Evolutionary conservation across 2,329 filamentous ascomycete genomes (phyloP).

Genomic region (Cercospora berteroae): DNA sequence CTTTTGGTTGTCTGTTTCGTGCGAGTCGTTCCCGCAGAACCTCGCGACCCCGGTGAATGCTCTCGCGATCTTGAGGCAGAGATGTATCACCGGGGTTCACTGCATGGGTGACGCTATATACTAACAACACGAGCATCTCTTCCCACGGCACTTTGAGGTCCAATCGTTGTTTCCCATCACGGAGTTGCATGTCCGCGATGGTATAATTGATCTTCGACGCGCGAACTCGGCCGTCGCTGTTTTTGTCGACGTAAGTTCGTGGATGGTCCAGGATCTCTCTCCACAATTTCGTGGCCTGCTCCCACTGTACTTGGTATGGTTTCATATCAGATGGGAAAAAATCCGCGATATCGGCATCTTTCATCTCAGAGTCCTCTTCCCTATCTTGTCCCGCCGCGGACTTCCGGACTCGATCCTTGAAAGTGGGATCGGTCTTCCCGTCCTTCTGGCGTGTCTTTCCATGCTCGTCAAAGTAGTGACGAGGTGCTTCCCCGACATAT

Average conservation of each 20-base stretch:
- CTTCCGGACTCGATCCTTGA: background rate
- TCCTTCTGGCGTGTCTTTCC: background rate
- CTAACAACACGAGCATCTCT: background rate
- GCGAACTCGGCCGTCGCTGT: background rate
- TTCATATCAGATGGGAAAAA: background rate
- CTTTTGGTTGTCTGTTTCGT: background rate
- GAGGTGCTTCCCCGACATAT: background rate
- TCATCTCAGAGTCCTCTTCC: background rate
- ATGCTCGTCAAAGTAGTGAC: background rate
- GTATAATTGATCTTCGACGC: background rate
- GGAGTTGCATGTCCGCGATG: background rate
- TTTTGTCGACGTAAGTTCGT: background rate
- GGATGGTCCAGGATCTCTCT: background rate
- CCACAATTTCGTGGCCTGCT: background rate
- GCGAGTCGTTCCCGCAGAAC: background rate
- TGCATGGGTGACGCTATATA: background rate
- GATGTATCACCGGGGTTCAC: background rate
- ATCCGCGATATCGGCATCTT: background rate
- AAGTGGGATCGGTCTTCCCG: background rate
- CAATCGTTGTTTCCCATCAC: background rate
- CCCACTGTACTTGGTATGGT: background rate
- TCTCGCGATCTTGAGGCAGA: background rate
- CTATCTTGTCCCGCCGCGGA: background rate
- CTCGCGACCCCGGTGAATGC: background rate
- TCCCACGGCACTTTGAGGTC: background rate